A percentile compares a stretch with the other conserved stretches of the same genome.
Evolutionary conservation across 805 yeast genomes (phyloP).

Genomic region (Grigorovia jiainica): DNA sequence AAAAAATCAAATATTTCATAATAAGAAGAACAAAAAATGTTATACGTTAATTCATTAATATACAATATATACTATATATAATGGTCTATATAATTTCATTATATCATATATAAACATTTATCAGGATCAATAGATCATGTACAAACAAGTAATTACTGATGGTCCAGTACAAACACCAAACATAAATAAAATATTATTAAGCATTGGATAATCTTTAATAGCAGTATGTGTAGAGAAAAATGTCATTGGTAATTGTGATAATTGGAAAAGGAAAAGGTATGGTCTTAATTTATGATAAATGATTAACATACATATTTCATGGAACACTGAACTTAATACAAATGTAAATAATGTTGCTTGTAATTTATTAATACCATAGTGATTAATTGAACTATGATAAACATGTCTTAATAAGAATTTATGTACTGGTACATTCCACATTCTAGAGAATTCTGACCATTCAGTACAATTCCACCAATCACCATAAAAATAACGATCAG

Average conservation of each 20-base stretch:
- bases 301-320: constrained; percentile 88
- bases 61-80: background rate
- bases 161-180: constrained; percentile 87
- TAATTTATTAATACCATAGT: constrained; percentile 51
- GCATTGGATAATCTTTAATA: constrained; percentile 43
- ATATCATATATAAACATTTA: background rate
- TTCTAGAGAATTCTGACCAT: constrained; percentile 88
- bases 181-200: constrained; percentile 87
- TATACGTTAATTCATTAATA: too few relatives aligned
- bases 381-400: constrained; percentile 80
- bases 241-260: constrained; percentile 80
- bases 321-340: constrained; percentile 69
- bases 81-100: background rate
- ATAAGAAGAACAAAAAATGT: too few relatives aligned
- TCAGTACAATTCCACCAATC: constrained; percentile 96
- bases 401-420: constrained; percentile 84
- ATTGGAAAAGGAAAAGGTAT: constrained; percentile 69
- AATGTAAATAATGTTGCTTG: constrained; percentile 74
- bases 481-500: constrained; percentile 87
- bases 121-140: constrained; percentile 53
- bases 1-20: background rate
- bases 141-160: constrained; percentile 74
- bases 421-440: constrained; percentile 95
- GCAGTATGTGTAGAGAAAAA: constrained; percentile 49
- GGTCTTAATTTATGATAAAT: constrained; percentile 74